Evolutionary conservation across 768 basidiomycete genomes (phyloP).

Genomic region (Tricholoma saponaceum): DNA sequence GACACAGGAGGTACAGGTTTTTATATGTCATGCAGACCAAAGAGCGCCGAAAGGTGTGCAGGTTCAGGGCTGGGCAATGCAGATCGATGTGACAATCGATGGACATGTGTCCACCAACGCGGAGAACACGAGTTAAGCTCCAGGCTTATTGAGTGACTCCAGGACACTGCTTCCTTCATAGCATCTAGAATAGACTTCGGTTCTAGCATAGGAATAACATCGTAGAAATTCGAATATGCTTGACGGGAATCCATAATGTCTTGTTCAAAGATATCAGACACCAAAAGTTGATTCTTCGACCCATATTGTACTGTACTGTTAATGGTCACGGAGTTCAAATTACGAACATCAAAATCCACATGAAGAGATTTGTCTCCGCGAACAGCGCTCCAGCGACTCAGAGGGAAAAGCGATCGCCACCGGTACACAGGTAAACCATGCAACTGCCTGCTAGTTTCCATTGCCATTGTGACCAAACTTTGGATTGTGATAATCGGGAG

Average conservation of each 20-base stretch:
- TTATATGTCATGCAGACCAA: not conserved
- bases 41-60: not conserved
- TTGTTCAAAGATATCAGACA: not conserved
- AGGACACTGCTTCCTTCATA: not conserved
- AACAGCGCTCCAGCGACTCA: not conserved
- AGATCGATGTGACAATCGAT: not conserved
- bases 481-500: too few relatives aligned
- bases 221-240: not conserved
- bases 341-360: not conserved
- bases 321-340: not conserved
- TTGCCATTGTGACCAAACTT: too few relatives aligned
- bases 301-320: too few relatives aligned
- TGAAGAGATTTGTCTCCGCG: not conserved
- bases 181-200: not conserved
- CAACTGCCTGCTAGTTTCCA: too few relatives aligned
- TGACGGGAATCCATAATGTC: not conserved
- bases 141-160: not conserved
- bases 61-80: not conserved
- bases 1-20: not conserved
- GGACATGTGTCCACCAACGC: not conserved
- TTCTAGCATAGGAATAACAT: not conserved
- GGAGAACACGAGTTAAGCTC: not conserved
- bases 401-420: too few relatives aligned
- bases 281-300: not conserved
- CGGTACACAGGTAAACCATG: too few relatives aligned